Evolutionary conservation across 768 basidiomycete species (phyloP).

Genomic region (Amanita rubescens): DNA sequence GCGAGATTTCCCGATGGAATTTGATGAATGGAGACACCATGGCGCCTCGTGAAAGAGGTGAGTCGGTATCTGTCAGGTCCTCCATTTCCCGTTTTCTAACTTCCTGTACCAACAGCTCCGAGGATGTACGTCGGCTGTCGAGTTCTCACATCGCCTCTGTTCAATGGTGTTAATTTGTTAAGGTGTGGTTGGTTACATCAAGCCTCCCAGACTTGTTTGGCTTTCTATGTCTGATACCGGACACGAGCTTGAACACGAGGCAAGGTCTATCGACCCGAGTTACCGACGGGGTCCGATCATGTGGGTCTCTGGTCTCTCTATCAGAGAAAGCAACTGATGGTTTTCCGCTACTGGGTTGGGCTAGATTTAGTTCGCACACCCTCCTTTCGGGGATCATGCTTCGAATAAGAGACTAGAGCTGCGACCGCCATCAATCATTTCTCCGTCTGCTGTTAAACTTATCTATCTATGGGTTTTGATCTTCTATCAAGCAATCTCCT

Average conservation of each 20-base stretch:
- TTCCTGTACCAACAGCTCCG: background rate
- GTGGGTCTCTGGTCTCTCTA: constrained; percentile 11
- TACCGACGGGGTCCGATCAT: constrained; percentile 18
- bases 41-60: background rate
- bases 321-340: background rate
- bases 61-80: background rate
- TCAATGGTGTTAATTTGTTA: background rate
- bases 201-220: constrained; percentile 7
- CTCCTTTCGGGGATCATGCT: constrained; percentile 5
- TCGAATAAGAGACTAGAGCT: background rate
- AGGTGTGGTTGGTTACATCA: background rate
- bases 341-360: background rate
- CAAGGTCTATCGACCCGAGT: constrained; percentile 22
- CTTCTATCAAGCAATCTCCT: constrained; percentile 1
- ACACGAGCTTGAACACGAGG: constrained; percentile 20
- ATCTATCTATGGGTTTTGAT: background rate
- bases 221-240: constrained; percentile 5
- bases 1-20: background rate
- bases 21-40: background rate
- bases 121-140: background rate
- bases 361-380: background rate
- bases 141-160: background rate
- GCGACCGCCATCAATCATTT: background rate
- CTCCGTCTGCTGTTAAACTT: background rate
- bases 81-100: background rate